Evolutionary conservation across 768 basidiomycete genomes (phyloP).

Genomic region (Macrolepiota albuminosa): DNA sequence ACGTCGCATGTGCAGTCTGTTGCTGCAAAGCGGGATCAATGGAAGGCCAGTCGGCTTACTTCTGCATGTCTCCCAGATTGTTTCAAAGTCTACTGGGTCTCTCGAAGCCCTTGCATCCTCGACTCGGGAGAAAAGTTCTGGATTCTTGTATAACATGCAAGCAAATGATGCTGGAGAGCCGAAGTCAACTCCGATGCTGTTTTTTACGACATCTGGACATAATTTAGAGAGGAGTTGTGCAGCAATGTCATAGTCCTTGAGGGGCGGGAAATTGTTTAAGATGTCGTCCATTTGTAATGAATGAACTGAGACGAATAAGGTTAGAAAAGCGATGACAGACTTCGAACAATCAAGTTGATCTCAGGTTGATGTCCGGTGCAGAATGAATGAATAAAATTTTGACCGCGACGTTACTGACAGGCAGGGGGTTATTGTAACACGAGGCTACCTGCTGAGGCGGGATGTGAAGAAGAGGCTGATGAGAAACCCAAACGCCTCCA

Average conservation of each 20-base stretch:
- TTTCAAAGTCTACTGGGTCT: background rate
- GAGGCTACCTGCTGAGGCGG: too few relatives aligned
- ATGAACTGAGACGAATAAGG: too few relatives aligned
- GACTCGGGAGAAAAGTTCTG: background rate
- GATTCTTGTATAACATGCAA: background rate
- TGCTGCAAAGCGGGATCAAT: constrained; percentile 68
- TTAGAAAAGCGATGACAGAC: too few relatives aligned
- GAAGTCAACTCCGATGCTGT: background rate
- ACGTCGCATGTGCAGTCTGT: constrained; percentile 45
- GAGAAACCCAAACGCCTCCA: too few relatives aligned
- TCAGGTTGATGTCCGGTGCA: too few relatives aligned
- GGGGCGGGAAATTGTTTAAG: too few relatives aligned
- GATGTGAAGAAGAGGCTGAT: constrained; percentile 36
- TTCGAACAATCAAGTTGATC: too few relatives aligned
- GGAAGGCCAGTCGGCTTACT: too few relatives aligned
- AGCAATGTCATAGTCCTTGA: background rate
- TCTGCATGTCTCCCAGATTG: background rate
- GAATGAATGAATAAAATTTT: too few relatives aligned
- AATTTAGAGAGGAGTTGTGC: background rate
- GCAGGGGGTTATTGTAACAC: too few relatives aligned
- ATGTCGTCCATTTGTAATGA: too few relatives aligned
- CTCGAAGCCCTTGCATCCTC: background rate
- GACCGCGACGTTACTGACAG: too few relatives aligned
- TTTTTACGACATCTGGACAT: background rate
- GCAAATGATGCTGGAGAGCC: constrained; percentile 1